Base-by-base conservation (phyloP, 306 rosid genomes). In the Aeschynomene evenia region DNA sequence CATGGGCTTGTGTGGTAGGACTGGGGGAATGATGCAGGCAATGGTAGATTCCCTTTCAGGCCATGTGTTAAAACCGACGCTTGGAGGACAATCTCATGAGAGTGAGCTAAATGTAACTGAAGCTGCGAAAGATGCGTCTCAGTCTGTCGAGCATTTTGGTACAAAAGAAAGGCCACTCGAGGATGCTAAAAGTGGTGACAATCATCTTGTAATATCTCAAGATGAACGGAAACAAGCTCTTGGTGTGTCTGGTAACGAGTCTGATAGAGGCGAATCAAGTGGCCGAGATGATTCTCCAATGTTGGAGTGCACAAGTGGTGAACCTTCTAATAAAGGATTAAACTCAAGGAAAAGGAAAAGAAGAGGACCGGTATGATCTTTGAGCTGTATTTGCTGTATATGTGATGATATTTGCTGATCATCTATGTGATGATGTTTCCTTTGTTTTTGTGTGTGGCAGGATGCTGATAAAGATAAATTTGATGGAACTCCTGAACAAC, bases 261-360 rank as follows among this genome's bases (percentile, higher is more conserved):
- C 96, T 26, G 96, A 87, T 58, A 88, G 87, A 71, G 85, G 85
- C 2, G 97, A 88, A 71, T 81, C 86, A 28, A 83, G 91, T 61
- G 84, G 84, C 70, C 89, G 66, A 46, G 92, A 70, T 37, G 95
- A 85, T 68, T 71, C 74, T 4, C 83, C 84, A 26, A 65, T 73
- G 82, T 42, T 84, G 84, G 98, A 77, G 54, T 93, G 80, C 73
- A 53, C 79, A 2, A 83, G 81, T 19, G 81, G 80, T 11, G 96
- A 77, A 19, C 84, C 89, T 80, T 85, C 90, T 18, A 28, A 10
- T 3, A 85, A 78, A 75, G 88, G 80, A 66, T 68, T 78, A 15
- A 72, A 83, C 79, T 80, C 81, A 20, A 91, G 83, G 91, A 95
- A 95, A 82, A 89, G 99, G 91, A 91, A 87, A 82, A 87, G 96